Evolutionary conservation across 106 monocot species (phyloP), one percentile per base, ranked within the genome.

Genomic region (Dendrobium officinale): DNA sequence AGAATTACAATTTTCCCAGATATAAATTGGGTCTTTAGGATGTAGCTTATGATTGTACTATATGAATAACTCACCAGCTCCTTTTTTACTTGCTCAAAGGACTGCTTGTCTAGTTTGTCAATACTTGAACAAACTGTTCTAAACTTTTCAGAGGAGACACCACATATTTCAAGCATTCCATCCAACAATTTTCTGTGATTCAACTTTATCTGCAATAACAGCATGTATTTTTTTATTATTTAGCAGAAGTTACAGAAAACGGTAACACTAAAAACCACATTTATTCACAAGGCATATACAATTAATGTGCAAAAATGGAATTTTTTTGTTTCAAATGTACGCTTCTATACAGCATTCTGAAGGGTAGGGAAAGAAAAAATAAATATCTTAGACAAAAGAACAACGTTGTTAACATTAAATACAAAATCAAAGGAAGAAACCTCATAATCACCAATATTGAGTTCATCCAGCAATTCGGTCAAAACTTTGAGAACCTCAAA

Each of bases 81-180:
- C 78, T 88, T 91, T 77, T 88, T 95, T 10, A 99, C 85, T 81
- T 99, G 89, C 51, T 99, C 99, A 80, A 99, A 99, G 59, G 99
- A 77, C 78, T 89, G 95, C 81, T 99, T 99, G 77, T 99, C 99
- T 67, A 99, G 79, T 79, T 99, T 99, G 85, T 99, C 99, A 79
- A 99, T 95, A 78, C 95, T 99, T 27, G 99, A 99, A 83, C 99
- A 99, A 48, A 99, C 99, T 33, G 95, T 99, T 89, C 99, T 90
- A 49, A 99, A 95, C 68, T 99, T 99, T 49, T 99, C 95, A 80
- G 93, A 84, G 80, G 93, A 68, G 4, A 99, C 99, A 66, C 95
- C 99, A 83, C 99, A 99, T 55, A 99, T 99, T 59, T 93, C 95
- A 75, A 99, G 83, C 95, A 99, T 99, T 13, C 93, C 99, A 88